Percentiles rank a stretch among this genome's conserved stretches.
These are phyloP conservation scores for Diaporthe longicolla DNA, from an alignment of 2,329 filamentous ascomycete genomes.

Conservation along the genomic window DNA sequence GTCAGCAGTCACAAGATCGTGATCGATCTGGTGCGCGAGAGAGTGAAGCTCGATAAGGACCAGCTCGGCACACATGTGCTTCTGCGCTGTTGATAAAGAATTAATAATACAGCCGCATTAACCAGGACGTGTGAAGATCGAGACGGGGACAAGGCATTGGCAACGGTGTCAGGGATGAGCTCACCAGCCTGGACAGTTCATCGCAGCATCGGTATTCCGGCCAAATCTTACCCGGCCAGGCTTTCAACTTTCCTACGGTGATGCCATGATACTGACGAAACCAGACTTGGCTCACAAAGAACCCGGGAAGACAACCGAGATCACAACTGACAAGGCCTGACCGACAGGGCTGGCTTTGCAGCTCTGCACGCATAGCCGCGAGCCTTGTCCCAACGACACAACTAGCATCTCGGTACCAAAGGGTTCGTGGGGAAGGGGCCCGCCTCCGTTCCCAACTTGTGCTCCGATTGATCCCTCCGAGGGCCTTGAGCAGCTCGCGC, in stretches of 20 bases:
- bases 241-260: background rate
- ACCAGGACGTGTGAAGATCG: constrained; percentile 10
- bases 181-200: constrained; percentile 20
- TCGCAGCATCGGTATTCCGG: constrained; percentile 2
- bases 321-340: background rate
- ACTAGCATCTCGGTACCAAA: constrained; percentile 34
- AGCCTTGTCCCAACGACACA: constrained; percentile 17
- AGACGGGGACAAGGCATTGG: constrained; percentile 9
- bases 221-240: background rate
- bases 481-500: constrained; percentile 26
- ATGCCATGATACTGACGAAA: constrained; percentile 9
- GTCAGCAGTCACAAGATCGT: constrained; percentile 45
- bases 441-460: background rate
- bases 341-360: constrained; percentile 9
- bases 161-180: constrained; percentile 25
- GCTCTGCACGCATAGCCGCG: constrained; percentile 27
- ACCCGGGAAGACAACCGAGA: background rate
- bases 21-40: constrained; percentile 46
- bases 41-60: constrained; percentile 37
- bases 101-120: constrained; percentile 24
- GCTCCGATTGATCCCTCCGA: constrained; percentile 14
- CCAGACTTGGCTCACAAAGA: background rate
- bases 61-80: constrained; percentile 43
- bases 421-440: constrained; percentile 2
- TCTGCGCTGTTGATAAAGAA: constrained; percentile 27